These are phyloP conservation scores for Fusarium annulatum DNA, from an alignment of 2,329 filamentous ascomycete genomes.

Conservation along the genomic window DNA sequence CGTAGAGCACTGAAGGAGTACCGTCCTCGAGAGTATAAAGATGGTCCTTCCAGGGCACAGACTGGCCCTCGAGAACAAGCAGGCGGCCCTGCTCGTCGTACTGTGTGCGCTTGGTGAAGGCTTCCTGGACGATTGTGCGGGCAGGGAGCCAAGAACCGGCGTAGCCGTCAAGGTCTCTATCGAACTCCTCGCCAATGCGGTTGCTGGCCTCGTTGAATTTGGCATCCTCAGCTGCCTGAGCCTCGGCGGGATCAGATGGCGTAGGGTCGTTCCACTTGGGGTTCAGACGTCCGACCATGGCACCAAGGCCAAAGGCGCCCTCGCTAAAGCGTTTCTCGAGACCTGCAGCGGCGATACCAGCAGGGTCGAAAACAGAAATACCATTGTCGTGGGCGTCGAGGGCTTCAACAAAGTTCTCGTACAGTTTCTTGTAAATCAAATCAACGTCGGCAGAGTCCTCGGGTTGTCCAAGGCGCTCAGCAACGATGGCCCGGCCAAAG, in stretches of 20 bases:
- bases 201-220: conserved; percentile 81
- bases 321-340: conserved; percentile 86
- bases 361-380: conserved; percentile 82
- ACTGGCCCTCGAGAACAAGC: conserved; percentile 79
- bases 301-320: conserved; percentile 84
- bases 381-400: conserved; percentile 99
- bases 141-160: conserved; percentile 86
- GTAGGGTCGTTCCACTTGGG: conserved; percentile 79
- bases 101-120: conserved; percentile 75
- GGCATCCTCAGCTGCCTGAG: conserved; percentile 81
- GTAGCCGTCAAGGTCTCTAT: conserved; percentile 81
- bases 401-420: conserved; percentile 93
- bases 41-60: conserved; percentile 96
- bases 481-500: conserved; percentile 88
- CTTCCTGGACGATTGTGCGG: conserved; percentile 78
- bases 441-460: conserved; percentile 74
- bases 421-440: conserved; percentile 87
- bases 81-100: conserved; percentile 81
- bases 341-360: conserved; percentile 73
- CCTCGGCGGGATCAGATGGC: conserved; percentile 61
- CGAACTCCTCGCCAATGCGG: conserved; percentile 91
- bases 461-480: conserved; percentile 61
- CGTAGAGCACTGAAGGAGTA: conserved; percentile 76
- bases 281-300: conserved; percentile 84
- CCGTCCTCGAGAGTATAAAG: conserved; percentile 85